Evolutionary conservation across 352 stramenopile species (phyloP), one percentile per base, ranked within the genome.

Genomic region (Pythium brachiatum): DNA sequence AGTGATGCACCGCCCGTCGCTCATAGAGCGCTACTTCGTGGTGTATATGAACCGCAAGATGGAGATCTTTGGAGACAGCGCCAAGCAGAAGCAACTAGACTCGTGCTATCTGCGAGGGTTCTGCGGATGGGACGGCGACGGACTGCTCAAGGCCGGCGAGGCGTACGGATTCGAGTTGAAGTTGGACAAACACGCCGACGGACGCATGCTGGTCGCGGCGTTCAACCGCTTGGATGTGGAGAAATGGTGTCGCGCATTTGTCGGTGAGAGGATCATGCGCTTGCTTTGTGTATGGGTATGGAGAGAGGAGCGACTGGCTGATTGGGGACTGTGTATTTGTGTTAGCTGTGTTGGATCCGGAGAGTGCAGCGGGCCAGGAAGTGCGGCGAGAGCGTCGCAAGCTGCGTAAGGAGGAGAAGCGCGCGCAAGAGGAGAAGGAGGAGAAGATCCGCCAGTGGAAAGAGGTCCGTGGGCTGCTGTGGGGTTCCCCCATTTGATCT

Each of bases 171-270:
- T 94, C 21, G 86, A 93, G 69, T 75, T 93, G 21, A 86, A 88
- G 50, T 69, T 92, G 44, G 83, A 93, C 34, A 75, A 81, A 27
- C 69, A 88, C 46, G 48, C 69, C 8, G 60, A 70, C 13, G 57
- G 68, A 44, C 76, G 80, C 18, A 85, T 93, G 69, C 78, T 76
- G 51, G 56, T 94, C 47, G 82, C 80, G 16, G 83, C 86, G 5
- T 88, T 89, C 41, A 94, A 94, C 71, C 86, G 86, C 46, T 62
- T 92, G 39, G 86, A 94, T 64, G 58, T 92, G 3, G 84, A 93
- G 25, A 89, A 90, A 51, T 94, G 86, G 86, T 91, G 82, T 65
- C 81, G 82, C 38, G 83, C 72, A 1, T 83, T 92, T 44, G 57
- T 89, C 39, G 77, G 76, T 86, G 48, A 47, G 71, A 66, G 7